These are phyloP conservation scores for Asterophora lycoperdoides DNA, from an alignment of 768 basidiomycete genomes.

Conservation along the genomic window DNA sequence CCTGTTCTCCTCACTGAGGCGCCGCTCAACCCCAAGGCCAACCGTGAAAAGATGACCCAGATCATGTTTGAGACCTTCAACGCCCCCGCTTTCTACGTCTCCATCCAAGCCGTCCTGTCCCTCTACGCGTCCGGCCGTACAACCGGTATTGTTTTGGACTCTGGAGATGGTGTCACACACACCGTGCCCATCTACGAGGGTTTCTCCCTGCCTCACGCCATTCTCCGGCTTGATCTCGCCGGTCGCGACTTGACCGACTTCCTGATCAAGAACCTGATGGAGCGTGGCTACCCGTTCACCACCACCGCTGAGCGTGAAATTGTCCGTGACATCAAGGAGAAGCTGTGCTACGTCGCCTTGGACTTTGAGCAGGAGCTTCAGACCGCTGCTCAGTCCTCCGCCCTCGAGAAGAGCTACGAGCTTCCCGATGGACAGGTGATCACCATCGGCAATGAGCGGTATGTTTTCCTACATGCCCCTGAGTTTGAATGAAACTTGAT, in stretches of 20 bases:
- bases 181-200: constrained; percentile 96
- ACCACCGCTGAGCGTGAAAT: constrained; percentile 93
- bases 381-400: constrained; percentile 84
- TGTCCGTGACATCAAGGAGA: constrained; percentile 96
- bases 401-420: constrained; percentile 91
- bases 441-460: constrained; percentile 91
- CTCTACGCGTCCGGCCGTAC: constrained; percentile 94
- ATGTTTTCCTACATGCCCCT: constrained; percentile 51
- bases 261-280: constrained; percentile 80
- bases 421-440: constrained; percentile 92
- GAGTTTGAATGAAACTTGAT: constrained; percentile 48
- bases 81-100: constrained; percentile 87
- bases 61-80: constrained; percentile 98
- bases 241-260: constrained; percentile 89
- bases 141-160: constrained; percentile 92
- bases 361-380: constrained; percentile 94
- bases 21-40: constrained; percentile 89
- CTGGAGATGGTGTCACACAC: constrained; percentile 95
- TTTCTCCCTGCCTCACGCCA: constrained; percentile 90
- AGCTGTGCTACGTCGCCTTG: constrained; percentile 91
- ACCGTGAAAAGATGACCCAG: constrained; percentile 92
- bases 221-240: constrained; percentile 86
- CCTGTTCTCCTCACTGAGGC: constrained; percentile 90
- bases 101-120: constrained; percentile 88
- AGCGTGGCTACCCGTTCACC: constrained; percentile 92